A percentile compares a stretch with the other conserved stretches of the same genome.
These are phyloP conservation scores for Primulina tabacum DNA, from an alignment of 257 asterid species.

Conservation along the genomic window DNA sequence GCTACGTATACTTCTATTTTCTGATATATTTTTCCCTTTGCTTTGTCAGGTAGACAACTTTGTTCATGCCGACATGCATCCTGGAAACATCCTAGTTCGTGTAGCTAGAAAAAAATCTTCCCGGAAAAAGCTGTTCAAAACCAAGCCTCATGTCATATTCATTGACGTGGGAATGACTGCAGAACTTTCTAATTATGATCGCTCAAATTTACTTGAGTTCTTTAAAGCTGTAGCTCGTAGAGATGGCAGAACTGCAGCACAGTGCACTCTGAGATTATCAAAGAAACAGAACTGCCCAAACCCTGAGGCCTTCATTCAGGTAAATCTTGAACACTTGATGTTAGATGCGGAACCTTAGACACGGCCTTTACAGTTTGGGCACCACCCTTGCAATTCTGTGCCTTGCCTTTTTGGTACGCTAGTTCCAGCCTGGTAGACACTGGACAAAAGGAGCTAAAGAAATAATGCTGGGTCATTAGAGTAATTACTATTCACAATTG, in stretches of 20 bases:
- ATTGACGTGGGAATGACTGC: constrained; percentile 90
- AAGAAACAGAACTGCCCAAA: constrained; percentile 72
- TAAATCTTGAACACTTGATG: constrained; percentile 23
- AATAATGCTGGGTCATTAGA: background rate
- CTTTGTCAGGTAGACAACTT: constrained; percentile 73
- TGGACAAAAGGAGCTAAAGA: background rate
- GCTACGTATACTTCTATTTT: constrained; percentile 11
- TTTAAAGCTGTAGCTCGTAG: constrained; percentile 74
- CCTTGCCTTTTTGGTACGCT: background rate
- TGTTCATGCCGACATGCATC: constrained; percentile 88
- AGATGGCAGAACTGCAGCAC: constrained; percentile 75
- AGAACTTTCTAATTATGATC: constrained; percentile 64
- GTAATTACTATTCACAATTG: background rate
- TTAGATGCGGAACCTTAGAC: constrained; percentile 14
- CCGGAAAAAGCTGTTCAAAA: constrained; percentile 52
- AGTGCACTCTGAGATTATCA: constrained; percentile 53
- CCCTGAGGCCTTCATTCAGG: constrained; percentile 76
- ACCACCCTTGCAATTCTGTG: constrained; percentile 10
- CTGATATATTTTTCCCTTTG: constrained; percentile 16
- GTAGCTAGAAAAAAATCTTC: constrained; percentile 43
- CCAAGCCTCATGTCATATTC: constrained; percentile 71
- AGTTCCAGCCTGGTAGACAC: background rate
- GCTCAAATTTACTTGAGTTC: constrained; percentile 54
- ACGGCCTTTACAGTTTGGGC: constrained; percentile 10
- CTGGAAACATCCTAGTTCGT: constrained; percentile 85